These are phyloP conservation scores for Warburgia ugandensis DNA, from an alignment of 164 flowering plant genomes.

Conservation along the genomic window DNA sequence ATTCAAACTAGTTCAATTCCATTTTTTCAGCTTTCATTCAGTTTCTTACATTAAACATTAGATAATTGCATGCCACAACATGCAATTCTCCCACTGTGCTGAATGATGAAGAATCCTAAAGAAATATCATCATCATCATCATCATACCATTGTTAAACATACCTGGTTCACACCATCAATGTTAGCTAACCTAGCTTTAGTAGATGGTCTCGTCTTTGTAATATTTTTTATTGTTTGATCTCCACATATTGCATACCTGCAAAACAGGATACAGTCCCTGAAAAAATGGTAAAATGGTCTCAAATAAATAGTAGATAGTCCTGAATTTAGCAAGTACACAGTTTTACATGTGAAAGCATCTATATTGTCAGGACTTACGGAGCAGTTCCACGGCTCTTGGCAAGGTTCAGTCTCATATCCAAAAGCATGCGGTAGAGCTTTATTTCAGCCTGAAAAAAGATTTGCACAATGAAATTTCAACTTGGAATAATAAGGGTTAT, in stretches of 20 bases:
- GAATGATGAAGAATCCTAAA: no score
- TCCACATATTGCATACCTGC: slow-evolving; percentile 63
- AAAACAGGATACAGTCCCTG: neutral
- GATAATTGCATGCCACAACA: no score
- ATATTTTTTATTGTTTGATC: slow-evolving; percentile 52
- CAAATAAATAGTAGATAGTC: neutral
- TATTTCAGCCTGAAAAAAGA: slow-evolving; percentile 32
- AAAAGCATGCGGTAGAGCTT: slow-evolving; percentile 39
- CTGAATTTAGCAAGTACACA: neutral
- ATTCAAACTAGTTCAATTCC: no score
- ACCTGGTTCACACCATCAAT: slow-evolving; percentile 68
- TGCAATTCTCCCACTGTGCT: no score
- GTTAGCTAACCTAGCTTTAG: slow-evolving; percentile 53
- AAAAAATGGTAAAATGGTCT: neutral
- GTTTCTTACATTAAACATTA: no score
- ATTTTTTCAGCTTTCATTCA: no score
- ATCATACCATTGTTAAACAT: slow-evolving; percentile 4
- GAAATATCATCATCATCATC: no score
- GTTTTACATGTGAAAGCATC: no score
- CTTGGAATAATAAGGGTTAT: neutral
- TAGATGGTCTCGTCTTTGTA: slow-evolving; percentile 46
- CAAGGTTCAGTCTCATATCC: slow-evolving; percentile 45
- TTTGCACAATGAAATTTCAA: neutral
- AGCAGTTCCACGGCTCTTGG: slow-evolving; percentile 46
- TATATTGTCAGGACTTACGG: slow-evolving; percentile 33